Base-by-base conservation (phyloP, 305 asterid species). In the Lippia alba region DNA sequence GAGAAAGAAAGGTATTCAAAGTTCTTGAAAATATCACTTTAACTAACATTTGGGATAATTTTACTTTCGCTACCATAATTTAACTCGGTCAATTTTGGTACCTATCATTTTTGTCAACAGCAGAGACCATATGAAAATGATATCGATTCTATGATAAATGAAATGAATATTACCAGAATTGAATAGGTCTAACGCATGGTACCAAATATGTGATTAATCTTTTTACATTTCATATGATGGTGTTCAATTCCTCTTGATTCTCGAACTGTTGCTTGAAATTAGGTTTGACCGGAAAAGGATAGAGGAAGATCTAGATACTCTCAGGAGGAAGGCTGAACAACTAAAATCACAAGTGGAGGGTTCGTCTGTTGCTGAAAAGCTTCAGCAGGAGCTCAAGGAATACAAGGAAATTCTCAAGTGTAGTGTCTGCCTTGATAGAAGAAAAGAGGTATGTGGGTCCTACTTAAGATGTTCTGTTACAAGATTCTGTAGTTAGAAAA, bases 341-440 rank as follows among this genome's bases (percentile, higher is more conserved):
- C 80, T 92, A 71, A 90, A 77, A 76, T 80, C 81, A 33, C 78
- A 87, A 46, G 70, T 78, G 15, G 96, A 91, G 60, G 91, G 88
- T 16, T 82, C 88, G 49, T 85, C 98, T 55, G 70, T 80, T 20
- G 67, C 85, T 56, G 86, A 86, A 79, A 94, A 90, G 89, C 97
- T 90, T 59, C 84, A 76, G 70, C 89, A 86, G 76, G 97, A 90
- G 80, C 91, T 92, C 51, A 82, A 56, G 80, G 97, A 90, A 80
- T 94, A 90, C 85, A 86, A 79, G 72, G 98, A 90, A 74, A 92
- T 94, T 82, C 91, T 94, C 62, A 92, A 86, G 78, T 94, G 99
- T 79, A 81, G 86, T 65, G 85, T 94, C 73, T 94, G 98, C 88
- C 90, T 81, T 78, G 97, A 94, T 60, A 81, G 90, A 77, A 82